Base-by-base conservation (phyloP, 2,329 filamentous ascomycete genomes). In the Fusarium solani-melongenae region DNA sequence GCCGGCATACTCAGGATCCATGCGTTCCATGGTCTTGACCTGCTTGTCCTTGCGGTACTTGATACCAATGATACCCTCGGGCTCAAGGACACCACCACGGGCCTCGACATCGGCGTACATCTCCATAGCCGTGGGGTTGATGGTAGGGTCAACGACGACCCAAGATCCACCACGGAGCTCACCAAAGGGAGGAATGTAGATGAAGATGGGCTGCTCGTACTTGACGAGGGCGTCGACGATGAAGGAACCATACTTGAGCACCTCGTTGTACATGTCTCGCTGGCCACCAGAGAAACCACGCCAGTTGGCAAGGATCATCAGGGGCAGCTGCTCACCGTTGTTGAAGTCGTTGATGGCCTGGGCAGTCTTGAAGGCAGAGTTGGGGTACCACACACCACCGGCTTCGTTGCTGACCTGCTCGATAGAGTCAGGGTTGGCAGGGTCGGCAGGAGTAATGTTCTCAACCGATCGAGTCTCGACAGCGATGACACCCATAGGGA, bases 251-350 rank as follows among this genome's bases (percentile, higher is more conserved):
- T 99, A 99, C 89, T 99, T 99, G 84, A 99, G 91, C 17, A 99
- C 96, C 86, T 99, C 96, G 87, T 98, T 98, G 91, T 97, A 99
- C 96, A 99, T 99, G 86, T 99, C 96, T 78, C 96, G 94, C 86
- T 99, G 96, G 75, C 96, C 96, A 88, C 96, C 96, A 77, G 96
- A 99, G 94, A 99, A 99, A 88, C 96, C 96, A 91, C 96, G 93
- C 96, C 96, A 99, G 90, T 99, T 99, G 85, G 96, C 96, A 74
- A 99, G 91, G 82, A 99, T 99, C 95, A 99, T 98, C 76, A 99
- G 88, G 66, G 96, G 96, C 81, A 99, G 89, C 87, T 99, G 96
- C 86, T 99, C 96, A 82, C 96, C 96, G 76, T 97, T 91, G 91
- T 99, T 99, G 91, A 99, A 99, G 88, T 99, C 96, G 80, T 93